Conservation (phyloP, 768 basidiomycete species). For the Neoboletus magnificus region DNA sequence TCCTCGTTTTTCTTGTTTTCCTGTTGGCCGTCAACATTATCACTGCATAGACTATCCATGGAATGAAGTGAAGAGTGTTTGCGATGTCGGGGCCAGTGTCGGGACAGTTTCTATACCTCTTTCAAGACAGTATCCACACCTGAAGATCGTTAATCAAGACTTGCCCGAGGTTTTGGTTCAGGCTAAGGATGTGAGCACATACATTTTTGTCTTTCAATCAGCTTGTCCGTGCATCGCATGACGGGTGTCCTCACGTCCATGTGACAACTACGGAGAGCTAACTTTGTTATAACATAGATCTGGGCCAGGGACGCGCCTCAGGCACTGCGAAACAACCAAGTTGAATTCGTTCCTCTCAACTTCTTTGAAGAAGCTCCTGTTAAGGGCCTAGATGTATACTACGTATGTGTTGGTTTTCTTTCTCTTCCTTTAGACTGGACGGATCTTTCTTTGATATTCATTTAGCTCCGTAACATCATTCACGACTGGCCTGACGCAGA, state of each 20-base stretch:
- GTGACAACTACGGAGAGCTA: not conserved
- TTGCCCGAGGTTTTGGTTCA: slow-evolving; percentile 25
- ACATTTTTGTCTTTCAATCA: not conserved
- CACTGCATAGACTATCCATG: slow-evolving; percentile 22
- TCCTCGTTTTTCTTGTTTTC: not conserved
- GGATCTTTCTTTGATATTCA: not conserved
- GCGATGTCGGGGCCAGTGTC: slow-evolving; percentile 30
- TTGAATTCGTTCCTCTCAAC: slow-evolving; percentile 18
- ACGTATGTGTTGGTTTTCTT: slow-evolving; percentile 11
- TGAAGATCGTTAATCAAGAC: slow-evolving; percentile 29
- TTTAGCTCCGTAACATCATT: slow-evolving; percentile 27
- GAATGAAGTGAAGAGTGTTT: slow-evolving; percentile 24
- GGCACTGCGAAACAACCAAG: slow-evolving; percentile 13
- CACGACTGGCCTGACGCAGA: slow-evolving; percentile 39
- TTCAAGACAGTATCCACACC: slow-evolving; percentile 24
- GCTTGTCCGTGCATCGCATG: not conserved
- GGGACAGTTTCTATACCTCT: slow-evolving; percentile 29
- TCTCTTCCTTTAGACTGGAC: not conserved
- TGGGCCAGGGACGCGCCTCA: slow-evolving; percentile 18
- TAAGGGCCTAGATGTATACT: slow-evolving; percentile 22
- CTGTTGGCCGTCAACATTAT: not conserved
- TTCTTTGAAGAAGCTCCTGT: slow-evolving; percentile 19
- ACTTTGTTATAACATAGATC: slow-evolving; percentile 5
- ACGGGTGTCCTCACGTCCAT: not conserved
- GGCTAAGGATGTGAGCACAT: slow-evolving; percentile 17